Base-by-base conservation (phyloP, 140 eudicot species). In the Flaveria floridana region DNA sequence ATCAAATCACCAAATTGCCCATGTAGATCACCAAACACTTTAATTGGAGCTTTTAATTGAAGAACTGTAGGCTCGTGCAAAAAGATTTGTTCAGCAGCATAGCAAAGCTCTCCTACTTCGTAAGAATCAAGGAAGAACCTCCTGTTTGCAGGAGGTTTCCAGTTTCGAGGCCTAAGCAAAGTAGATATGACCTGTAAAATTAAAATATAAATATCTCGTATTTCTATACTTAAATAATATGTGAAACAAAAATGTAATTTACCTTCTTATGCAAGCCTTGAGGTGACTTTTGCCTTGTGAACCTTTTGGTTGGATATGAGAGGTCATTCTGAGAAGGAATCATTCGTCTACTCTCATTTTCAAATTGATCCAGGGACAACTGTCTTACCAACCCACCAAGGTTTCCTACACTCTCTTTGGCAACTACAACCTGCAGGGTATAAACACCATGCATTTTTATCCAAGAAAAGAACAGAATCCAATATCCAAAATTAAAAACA, bases 1-100 rank as follows among this genome's bases (percentile, higher is more conserved):
- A 94, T 94, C 44, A 94, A 58, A 76, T 94, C 99, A 63, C 99
- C 99, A 84, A 90, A 93, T 78, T 93, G 98, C 37, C 99, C 99
- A 58, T 94, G 99, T 26, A 94, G 91, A 85, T 94, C 99, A 82
- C 99, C 99, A 62, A 94, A 94, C 63, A 94, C 96, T 82, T 94
- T 94, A 58, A 94, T 73, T 21, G 99, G 99, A 81, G 99, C 96
- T 82, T 90, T 90, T 81, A 94, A 67, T 78, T 90, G 97, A 80
- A 94, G 99, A 83, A 94, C 99, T 0, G 96, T 88, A n/a, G 89
- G 85, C 85, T 94, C 99, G 6, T 86, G 94, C 88, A 86, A 90
- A 79, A 94, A 94, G 50, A 94, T 85, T 84, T 88, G 99, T 74
- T 94, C 99, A 30, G 99, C 97, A 68, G 97, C 97, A 78, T 88